Evolutionary conservation across 306 rosid species (phyloP), one percentile per base, ranked within the genome.

Genomic region (Vigna trinervia): DNA sequence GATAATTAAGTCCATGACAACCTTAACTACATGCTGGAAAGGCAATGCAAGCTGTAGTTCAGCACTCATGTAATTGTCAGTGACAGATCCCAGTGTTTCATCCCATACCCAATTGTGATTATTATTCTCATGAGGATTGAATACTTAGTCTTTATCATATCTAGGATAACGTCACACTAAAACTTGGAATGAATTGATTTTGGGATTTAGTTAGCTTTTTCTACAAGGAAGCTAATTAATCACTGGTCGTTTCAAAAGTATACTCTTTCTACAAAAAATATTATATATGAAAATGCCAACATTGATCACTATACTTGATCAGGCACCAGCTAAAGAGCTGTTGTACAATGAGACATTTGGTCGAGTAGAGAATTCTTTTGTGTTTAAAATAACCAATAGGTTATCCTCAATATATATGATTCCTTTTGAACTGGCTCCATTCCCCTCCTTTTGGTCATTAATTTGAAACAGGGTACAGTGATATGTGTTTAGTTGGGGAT

Each of bases 61-160:
- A 83, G 82, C 86, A 90, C 84, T 90, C 83, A 66, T 71, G 88
- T 87, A 86, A 85, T 85, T 87, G 86, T 90, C 91, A 85, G 60
- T 73, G 87, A 80, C 75, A 61, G 80, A 73, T 14, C 36, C 62
- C 43, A 8, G 45, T 83, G 12, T 60, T 78, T 46, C 59, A 69
- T 76, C 81, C 84, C 79, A 69, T 78, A 63, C 46, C 81, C 70
- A 75, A 81, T 52, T 54, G 53, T 26, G 45, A 47, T 70, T 23
- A 50, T 76, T 48, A 73, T 36, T 74, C 41, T 80, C 48, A 13
- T 61, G 6, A 28, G 50, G 22, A 52, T 64, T 43, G 46, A 64
- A 56, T 10, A 52, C 22, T 53, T 41, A 53, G 78, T 67, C 84
- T 53, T 62, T 20, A 72, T 75, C 67, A 51, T 76, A 69, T 52